phyloP scores from a whole-genome alignment of 2,329 filamentous ascomycete genomes.

The Thielaviopsis ethacetica region DNA sequence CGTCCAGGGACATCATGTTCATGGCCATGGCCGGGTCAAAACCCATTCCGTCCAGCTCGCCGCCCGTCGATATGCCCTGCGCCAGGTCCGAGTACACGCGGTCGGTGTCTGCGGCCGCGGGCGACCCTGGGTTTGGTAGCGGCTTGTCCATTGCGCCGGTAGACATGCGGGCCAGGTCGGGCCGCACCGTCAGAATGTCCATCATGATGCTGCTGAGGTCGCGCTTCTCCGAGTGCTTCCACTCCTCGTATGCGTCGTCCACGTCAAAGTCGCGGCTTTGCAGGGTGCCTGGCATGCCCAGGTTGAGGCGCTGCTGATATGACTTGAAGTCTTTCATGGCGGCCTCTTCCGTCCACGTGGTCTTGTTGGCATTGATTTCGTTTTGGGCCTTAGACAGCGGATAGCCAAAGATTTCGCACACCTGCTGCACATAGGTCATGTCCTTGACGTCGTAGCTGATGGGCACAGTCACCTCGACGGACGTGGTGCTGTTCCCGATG shows the following conservation, averaged over 20 bases:
- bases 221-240: conserved; percentile 79
- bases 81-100: conserved; percentile 36
- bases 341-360: conserved; percentile 78
- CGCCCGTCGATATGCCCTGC: conserved; percentile 32
- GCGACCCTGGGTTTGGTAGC: conserved; percentile 33
- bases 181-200: conserved; percentile 72
- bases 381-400: conserved; percentile 65
- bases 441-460: conserved; percentile 88
- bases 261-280: conserved; percentile 75
- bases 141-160: conserved; percentile 40
- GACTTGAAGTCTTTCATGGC: conserved; percentile 82
- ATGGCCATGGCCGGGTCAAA: conserved; percentile 29
- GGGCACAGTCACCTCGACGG: conserved; percentile 67
- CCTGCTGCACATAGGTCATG: conserved; percentile 82
- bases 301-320: conserved; percentile 77
- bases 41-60: conserved; percentile 19
- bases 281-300: conserved; percentile 62
- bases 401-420: conserved; percentile 73
- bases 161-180: conserved; percentile 66
- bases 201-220: conserved; percentile 89
- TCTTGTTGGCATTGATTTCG: conserved; percentile 69
- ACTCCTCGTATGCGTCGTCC: conserved; percentile 73
- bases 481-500: conserved; percentile 33
- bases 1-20: conserved; percentile 45
- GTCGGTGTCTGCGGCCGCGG: conserved; percentile 26